Percentiles rank a stretch among this genome's conserved stretches.
Evolutionary conservation across 495 filamentous ascomycete species (phyloP).

Genomic region (Aspergillus bridgeri): DNA sequence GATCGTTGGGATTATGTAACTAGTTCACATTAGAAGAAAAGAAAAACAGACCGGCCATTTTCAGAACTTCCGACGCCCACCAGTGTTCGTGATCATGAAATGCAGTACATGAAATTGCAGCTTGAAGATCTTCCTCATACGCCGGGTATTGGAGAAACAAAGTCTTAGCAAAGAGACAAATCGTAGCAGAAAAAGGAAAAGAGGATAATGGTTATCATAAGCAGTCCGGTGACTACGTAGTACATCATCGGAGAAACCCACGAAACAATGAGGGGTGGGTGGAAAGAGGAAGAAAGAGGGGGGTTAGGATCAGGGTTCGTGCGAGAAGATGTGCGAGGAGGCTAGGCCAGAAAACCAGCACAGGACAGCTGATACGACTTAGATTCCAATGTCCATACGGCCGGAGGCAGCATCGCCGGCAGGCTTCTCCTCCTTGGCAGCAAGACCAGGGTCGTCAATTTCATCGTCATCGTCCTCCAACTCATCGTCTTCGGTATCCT

Average conservation of each 20-base stretch:
- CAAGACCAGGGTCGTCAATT: slow-evolving; percentile 28
- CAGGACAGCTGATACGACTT: slow-evolving; percentile 14
- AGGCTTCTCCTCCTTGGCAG: slow-evolving; percentile 29
- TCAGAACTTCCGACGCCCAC: slow-evolving; percentile 27
- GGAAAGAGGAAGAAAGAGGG: neutral
- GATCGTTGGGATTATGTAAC: slow-evolving; percentile 11
- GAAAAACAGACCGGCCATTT: slow-evolving; percentile 28
- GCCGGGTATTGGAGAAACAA: slow-evolving; percentile 23
- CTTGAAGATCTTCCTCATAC: slow-evolving; percentile 29
- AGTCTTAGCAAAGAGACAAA: slow-evolving; percentile 3
- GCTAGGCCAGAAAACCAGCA: slow-evolving; percentile 5
- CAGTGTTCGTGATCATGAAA: slow-evolving; percentile 24
- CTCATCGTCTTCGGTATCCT: slow-evolving; percentile 51
- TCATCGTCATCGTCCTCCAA: slow-evolving; percentile 49
- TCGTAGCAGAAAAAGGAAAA: slow-evolving; percentile 2
- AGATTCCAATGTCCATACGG: slow-evolving; percentile 45
- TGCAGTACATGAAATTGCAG: slow-evolving; percentile 22
- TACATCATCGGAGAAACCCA: neutral
- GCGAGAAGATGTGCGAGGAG: neutral
- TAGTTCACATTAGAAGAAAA: slow-evolving; percentile 25
- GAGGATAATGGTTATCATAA: neutral
- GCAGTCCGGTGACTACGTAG: neutral
- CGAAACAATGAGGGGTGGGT: neutral
- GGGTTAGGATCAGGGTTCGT: neutral
- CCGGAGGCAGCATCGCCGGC: slow-evolving; percentile 39